Conservation (phyloP, 768 basidiomycete genomes). For the Leccinum disarticulatum region DNA sequence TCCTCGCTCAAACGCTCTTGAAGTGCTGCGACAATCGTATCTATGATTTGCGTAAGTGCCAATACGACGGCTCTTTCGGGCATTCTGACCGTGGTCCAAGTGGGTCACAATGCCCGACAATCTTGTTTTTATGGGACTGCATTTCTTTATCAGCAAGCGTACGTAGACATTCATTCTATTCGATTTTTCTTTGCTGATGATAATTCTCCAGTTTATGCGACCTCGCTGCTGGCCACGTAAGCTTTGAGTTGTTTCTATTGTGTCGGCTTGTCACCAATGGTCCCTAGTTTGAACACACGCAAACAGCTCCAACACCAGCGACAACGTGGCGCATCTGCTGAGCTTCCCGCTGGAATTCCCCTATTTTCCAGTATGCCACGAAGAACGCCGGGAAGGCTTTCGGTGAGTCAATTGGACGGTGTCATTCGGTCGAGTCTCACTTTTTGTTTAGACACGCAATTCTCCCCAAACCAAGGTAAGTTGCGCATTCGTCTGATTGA, state of each 20-base stretch:
- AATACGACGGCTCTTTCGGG: not conserved
- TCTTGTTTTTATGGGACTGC: conserved; percentile 52
- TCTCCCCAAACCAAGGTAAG: conserved; percentile 22
- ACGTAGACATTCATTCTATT: conserved; percentile 9
- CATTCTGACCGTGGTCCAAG: conserved; percentile 18
- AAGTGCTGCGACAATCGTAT: conserved; percentile 42
- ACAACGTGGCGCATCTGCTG: conserved; percentile 30
- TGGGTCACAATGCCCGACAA: conserved; percentile 49
- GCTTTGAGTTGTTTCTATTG: not conserved
- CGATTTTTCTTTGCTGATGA: not conserved
- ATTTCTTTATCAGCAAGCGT: conserved; percentile 56
- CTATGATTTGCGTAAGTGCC: conserved; percentile 42
- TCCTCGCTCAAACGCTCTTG: not conserved
- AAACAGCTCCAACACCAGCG: conserved; percentile 32
- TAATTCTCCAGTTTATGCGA: conserved; percentile 43
- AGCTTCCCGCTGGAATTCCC: conserved; percentile 27
- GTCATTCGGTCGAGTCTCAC: not conserved
- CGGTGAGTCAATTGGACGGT: conserved; percentile 12
- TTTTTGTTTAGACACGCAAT: conserved; percentile 11
- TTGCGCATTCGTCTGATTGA: not conserved
- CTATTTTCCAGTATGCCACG: conserved; percentile 23
- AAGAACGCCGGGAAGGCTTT: conserved; percentile 2
- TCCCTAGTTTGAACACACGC: conserved; percentile 38
- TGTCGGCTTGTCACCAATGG: not conserved
- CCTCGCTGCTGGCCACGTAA: conserved; percentile 48